phyloP scores from a whole-genome alignment of 2,329 filamentous ascomycete genomes.

The Juglanconis juglandina region DNA sequence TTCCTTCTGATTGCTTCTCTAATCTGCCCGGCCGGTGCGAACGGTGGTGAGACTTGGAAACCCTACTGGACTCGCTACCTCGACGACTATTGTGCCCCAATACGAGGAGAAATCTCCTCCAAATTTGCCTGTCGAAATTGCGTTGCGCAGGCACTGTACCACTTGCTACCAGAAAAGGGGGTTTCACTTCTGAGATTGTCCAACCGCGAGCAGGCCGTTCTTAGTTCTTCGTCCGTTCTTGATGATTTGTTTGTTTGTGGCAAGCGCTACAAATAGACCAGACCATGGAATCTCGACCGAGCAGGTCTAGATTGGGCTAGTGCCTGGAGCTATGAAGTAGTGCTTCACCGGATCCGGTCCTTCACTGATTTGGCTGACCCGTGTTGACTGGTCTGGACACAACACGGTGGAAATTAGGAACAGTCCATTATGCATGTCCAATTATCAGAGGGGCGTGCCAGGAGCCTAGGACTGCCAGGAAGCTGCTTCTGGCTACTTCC shows the following conservation, averaged over 20 bases:
- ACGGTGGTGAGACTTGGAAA: background rate
- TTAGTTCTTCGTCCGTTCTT: background rate
- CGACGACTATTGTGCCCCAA: background rate
- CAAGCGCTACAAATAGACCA: background rate
- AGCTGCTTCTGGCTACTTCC: background rate
- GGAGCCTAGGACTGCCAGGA: background rate
- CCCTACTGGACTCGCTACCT: background rate
- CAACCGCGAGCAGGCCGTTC: background rate
- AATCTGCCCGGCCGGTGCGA: background rate
- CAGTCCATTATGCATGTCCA: too few species aligned
- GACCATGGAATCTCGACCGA: background rate
- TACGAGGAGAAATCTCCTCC: background rate
- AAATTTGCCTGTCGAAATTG: background rate
- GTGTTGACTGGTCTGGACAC: background rate
- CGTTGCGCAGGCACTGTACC: background rate
- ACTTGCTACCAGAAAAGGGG: background rate
- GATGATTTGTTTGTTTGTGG: background rate
- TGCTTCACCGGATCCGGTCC: background rate
- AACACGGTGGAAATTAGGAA: too few species aligned
- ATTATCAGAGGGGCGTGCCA: too few species aligned
- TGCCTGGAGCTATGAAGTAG: background rate
- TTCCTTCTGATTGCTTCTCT: background rate
- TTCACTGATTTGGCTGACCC: background rate
- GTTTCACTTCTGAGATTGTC: background rate
- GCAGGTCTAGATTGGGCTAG: background rate